phyloP scores from a whole-genome alignment of 176 grass and related monocot species.

The Oropetium thomaeum region DNA sequence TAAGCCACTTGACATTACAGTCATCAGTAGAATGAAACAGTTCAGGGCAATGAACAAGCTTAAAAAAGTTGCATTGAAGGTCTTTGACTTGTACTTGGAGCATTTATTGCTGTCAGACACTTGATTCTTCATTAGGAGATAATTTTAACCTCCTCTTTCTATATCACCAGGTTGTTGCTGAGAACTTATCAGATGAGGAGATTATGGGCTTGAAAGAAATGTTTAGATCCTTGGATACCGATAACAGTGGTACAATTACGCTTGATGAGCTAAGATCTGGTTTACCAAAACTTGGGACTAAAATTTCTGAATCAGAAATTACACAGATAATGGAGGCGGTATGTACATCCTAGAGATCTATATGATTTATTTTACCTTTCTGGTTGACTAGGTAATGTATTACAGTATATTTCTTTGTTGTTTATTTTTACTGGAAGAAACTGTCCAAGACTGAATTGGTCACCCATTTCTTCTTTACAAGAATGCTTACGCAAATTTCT shows the following conservation, averaged over 20 bases:
- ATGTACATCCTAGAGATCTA: conserved; percentile 35
- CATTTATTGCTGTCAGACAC: not conserved
- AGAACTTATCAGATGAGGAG: conserved; percentile 96
- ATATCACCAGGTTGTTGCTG: conserved; percentile 69
- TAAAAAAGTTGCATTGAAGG: conserved; percentile 99
- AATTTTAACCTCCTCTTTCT: conserved; percentile 15
- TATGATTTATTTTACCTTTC: conserved; percentile 10
- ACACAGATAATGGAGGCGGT: conserved; percentile 96
- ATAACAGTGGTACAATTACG: conserved; percentile 96
- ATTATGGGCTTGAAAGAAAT: conserved; percentile 97
- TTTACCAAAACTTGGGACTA: conserved; percentile 96
- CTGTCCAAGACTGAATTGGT: not conserved
- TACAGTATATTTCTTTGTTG: not conserved
- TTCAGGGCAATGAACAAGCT: conserved; percentile 99
- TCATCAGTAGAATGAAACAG: conserved; percentile 97
- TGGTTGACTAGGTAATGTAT: not conserved
- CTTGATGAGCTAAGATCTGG: conserved; percentile 96
- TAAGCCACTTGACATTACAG: conserved; percentile 95
- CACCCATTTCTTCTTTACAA: not conserved
- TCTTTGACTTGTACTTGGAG: conserved; percentile 34
- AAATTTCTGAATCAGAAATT: conserved; percentile 96
- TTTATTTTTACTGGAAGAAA: conserved; percentile 9
- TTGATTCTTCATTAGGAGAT: conserved; percentile 6
- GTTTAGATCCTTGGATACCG: conserved; percentile 95
- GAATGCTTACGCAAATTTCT: not conserved